These are phyloP conservation scores for Pulveroboletus frians DNA, from an alignment of 768 basidiomycete species.

Conservation along the genomic window DNA sequence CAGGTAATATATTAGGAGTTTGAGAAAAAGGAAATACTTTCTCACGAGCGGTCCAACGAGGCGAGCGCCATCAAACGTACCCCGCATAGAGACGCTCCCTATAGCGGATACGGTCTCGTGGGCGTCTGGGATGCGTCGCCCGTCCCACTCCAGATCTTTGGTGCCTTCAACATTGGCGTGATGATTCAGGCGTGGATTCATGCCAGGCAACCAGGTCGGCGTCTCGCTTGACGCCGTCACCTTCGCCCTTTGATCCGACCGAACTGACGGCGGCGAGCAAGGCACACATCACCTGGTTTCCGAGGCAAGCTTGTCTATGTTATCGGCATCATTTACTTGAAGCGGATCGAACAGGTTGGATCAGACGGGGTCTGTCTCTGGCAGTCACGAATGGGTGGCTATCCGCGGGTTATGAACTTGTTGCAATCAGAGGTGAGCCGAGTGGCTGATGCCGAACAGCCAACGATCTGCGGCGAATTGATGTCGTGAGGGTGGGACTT, in stretches of 20 bases:
- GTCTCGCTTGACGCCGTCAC: conserved; percentile 28
- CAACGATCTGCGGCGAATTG: conserved; percentile 40
- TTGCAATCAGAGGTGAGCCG: neutral
- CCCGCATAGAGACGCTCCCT: conserved; percentile 1
- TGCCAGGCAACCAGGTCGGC: conserved; percentile 19
- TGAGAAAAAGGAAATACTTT: neutral
- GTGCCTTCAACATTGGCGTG: conserved; percentile 26
- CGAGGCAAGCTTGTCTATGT: conserved; percentile 15
- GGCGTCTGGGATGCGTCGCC: conserved; percentile 32
- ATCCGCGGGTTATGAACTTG: conserved; percentile 37
- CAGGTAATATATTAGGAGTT: no score
- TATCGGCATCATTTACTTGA: neutral
- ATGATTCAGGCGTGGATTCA: conserved; percentile 12
- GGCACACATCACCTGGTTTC: conserved; percentile 21
- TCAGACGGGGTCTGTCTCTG: conserved; percentile 30
- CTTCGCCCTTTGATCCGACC: conserved; percentile 30
- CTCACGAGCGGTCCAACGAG: neutral
- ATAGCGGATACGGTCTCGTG: conserved; percentile 28
- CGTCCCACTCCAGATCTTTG: conserved; percentile 21
- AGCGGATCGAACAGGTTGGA: conserved; percentile 16
- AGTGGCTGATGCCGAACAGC: conserved; percentile 3
- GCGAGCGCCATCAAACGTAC: no score
- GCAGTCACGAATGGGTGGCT: conserved; percentile 33
- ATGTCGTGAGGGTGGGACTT: conserved; percentile 40
- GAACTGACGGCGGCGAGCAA: conserved; percentile 1